A percentile compares a stretch with the other conserved stretches of the same genome.
Conservation (phyloP, 2,329 filamentous ascomycete genomes). For the Magnaporthiopsis rhizophila region DNA sequence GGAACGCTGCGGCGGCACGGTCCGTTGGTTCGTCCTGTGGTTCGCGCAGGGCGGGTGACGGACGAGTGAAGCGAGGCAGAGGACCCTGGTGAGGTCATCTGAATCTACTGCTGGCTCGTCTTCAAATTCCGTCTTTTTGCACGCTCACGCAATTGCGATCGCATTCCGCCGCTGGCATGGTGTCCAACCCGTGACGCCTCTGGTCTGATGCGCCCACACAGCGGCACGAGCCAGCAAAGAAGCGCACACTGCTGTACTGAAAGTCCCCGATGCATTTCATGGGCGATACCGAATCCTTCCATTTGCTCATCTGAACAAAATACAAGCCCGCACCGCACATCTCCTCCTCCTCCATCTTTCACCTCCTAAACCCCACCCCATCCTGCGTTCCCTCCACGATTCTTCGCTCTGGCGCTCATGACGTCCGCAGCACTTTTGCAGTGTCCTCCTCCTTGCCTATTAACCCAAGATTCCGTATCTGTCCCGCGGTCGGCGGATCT, state of each 20-base stretch:
- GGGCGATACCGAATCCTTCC: background rate
- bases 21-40: background rate
- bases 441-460: conserved; percentile 78
- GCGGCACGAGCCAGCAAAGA: background rate
- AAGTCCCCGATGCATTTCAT: background rate
- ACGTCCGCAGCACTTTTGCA: conserved; percentile 43
- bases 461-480: conserved; percentile 82
- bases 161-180: background rate
- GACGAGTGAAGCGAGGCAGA: background rate
- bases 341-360: background rate
- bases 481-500: conserved; percentile 70
- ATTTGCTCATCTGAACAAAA: background rate
- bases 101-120: background rate
- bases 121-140: background rate
- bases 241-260: background rate
- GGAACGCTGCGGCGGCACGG: background rate
- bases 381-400: background rate
- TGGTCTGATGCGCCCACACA: background rate
- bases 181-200: background rate
- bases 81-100: background rate
- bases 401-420: conserved; percentile 8
- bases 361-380: background rate
- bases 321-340: background rate
- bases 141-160: background rate
- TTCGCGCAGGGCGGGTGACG: background rate